Conservation (phyloP, 805 yeast species). For the Millerozyma acaciae region DNA sequence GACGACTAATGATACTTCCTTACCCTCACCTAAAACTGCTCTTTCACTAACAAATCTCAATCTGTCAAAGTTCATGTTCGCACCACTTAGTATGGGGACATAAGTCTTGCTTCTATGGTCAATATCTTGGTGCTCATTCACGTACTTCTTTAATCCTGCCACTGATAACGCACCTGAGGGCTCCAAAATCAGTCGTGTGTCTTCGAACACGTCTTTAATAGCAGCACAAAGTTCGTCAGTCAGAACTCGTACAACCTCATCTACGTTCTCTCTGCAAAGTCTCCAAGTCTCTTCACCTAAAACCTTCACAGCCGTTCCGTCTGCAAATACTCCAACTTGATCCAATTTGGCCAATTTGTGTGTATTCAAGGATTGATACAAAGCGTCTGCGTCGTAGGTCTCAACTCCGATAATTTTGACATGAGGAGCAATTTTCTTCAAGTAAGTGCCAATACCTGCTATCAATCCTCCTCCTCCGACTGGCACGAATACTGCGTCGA, state of each 20-base stretch:
- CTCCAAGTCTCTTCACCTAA: constrained; percentile 91
- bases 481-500: constrained; percentile 85
- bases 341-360: constrained; percentile 54
- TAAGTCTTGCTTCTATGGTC: constrained; percentile 70
- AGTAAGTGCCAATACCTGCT: constrained; percentile 85
- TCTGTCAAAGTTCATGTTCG: constrained; percentile 97
- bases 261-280: constrained; percentile 73
- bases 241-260: constrained; percentile 77
- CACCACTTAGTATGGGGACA: constrained; percentile 88
- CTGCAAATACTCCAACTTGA: constrained; percentile 95
- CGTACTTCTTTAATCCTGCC: constrained; percentile 88
- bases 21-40: constrained; percentile 97
- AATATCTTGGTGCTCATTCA: constrained; percentile 61
- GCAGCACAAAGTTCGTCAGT: constrained; percentile 97
- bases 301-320: constrained; percentile 93
- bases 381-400: constrained; percentile 93
- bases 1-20: constrained; percentile 86
- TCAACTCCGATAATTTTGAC: constrained; percentile 94
- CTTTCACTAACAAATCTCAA: constrained; percentile 94
- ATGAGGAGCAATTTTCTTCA: constrained; percentile 97
- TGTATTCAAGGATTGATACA: constrained; percentile 62
- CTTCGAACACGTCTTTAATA: constrained; percentile 93
- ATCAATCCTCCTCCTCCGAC: constrained; percentile 97
- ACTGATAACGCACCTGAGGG: constrained; percentile 97
- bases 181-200: constrained; percentile 88